Conservation (phyloP, 768 basidiomycete genomes). For the Agaricus subrufescens region DNA sequence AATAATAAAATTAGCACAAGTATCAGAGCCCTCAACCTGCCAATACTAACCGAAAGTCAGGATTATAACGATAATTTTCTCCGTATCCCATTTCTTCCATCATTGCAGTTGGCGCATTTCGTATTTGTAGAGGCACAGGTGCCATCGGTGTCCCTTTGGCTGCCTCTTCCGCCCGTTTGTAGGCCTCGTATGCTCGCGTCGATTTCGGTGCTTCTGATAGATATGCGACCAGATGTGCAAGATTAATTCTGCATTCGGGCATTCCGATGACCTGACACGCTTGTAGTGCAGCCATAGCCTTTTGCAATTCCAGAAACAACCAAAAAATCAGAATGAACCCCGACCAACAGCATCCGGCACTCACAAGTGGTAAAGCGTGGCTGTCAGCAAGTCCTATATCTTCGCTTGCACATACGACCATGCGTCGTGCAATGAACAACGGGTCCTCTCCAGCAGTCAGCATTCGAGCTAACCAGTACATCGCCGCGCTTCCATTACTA, state of each 20-base stretch:
- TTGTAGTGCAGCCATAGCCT: slow-evolving; percentile 61
- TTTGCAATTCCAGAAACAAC: neutral
- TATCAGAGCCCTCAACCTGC: neutral
- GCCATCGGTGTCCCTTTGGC: slow-evolving; percentile 47
- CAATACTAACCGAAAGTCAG: slow-evolving; percentile 43
- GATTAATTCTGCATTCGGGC: slow-evolving; percentile 77
- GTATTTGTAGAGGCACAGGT: slow-evolving; percentile 65
- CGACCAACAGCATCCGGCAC: slow-evolving; percentile 15
- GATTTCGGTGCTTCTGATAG: slow-evolving; percentile 82
- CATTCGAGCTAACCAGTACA: slow-evolving; percentile 91
- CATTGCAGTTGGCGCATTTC: slow-evolving; percentile 72
- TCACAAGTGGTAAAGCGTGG: slow-evolving; percentile 68
- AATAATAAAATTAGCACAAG: slow-evolving; percentile 4
- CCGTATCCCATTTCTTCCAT: slow-evolving; percentile 72
- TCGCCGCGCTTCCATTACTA: slow-evolving; percentile 67
- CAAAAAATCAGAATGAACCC: too few species aligned
- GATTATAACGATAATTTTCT: slow-evolving; percentile 60
- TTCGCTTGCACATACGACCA: slow-evolving; percentile 81
- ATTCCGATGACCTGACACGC: slow-evolving; percentile 72
- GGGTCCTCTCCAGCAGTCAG: slow-evolving; percentile 78
- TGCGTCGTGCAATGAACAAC: slow-evolving; percentile 65
- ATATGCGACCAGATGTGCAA: slow-evolving; percentile 74
- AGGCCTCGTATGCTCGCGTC: slow-evolving; percentile 75
- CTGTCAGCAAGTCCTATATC: slow-evolving; percentile 81
- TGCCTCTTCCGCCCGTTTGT: slow-evolving; percentile 61